Percentiles rank a stretch among this genome's conserved stretches.
These are phyloP conservation scores for Entomortierella chlamydospora DNA, from an alignment of 192 early-diverging fungal genomes.

Conservation along the genomic window DNA sequence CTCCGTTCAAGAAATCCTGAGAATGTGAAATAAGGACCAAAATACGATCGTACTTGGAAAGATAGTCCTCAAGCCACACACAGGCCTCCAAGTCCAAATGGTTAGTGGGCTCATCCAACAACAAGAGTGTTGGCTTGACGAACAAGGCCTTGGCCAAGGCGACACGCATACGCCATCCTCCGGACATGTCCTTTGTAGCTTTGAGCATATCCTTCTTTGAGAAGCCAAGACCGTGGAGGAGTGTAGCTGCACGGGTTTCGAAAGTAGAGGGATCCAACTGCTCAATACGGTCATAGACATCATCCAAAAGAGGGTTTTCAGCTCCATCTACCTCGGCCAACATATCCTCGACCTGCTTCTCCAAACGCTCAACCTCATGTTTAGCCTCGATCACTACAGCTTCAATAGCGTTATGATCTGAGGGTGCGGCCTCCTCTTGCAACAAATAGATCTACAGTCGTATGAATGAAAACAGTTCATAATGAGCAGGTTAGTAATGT, in stretches of 20 bases:
- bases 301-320: conserved; percentile 91
- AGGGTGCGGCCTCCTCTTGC: conserved; percentile 95
- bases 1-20: conserved; percentile 94
- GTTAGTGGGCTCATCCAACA: conserved; percentile 94
- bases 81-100: conserved; percentile 94
- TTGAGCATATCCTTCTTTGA: conserved; percentile 87
- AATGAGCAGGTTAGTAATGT: background rate
- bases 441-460: conserved; percentile 92
- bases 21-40: conserved; percentile 93
- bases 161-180: conserved; percentile 99
- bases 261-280: conserved; percentile 93
- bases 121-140: conserved; percentile 89
- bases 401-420: conserved; percentile 90
- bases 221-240: conserved; percentile 97
- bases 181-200: conserved; percentile 96
- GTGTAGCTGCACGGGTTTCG: conserved; percentile 89
- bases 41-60: conserved; percentile 83
- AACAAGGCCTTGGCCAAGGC: conserved; percentile 97
- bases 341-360: conserved; percentile 93
- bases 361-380: conserved; percentile 90
- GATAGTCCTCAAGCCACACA: conserved; percentile 98
- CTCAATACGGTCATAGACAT: conserved; percentile 98
- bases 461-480: background rate
- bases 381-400: conserved; percentile 93
- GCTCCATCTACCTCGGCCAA: conserved; percentile 84